Base-by-base conservation (phyloP, 2,329 filamentous ascomycete species). In the Colletotrichum sp. region DNA sequence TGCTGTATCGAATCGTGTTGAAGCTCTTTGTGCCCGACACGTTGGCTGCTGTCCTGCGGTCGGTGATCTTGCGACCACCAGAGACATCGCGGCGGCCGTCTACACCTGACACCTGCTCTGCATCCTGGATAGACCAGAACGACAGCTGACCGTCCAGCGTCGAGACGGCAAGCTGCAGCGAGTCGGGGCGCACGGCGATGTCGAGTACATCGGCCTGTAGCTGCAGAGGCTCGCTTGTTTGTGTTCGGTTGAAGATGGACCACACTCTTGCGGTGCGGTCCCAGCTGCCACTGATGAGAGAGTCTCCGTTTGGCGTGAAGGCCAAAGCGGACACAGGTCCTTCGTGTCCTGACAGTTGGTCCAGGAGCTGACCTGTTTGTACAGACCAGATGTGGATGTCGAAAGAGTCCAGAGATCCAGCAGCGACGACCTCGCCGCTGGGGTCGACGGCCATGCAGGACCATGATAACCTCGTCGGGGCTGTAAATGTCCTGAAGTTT, bases 311-410 rank as follows among this genome's bases (percentile, higher is more conserved):
- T 1, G 96, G 95, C 2, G 96, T 93, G 82, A 99, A 99, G 4
- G 95, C 92, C 30, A 99, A 87, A 3, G 95, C 93, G 7, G 96
- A 97, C 2, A 99, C 94, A 0, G 97, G 97, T 0, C 96, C 97
- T 86, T 99, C 96, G 80, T 99, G 97, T 2, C 97, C 98, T 8
- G 96, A 91, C 28, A 99, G 89, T 79, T 94, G 94, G 83, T 99
- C 97, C 8, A 99, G 92, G 21, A 99, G 89, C 84, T 99, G 97
- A 4, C 97, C 97, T 1, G 96, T 99, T 83, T 99, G 97, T 6
- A 99, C 98, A 7, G 95, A 98, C 97, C 97, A 99, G 77, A 99
- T 95, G 85, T 99, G 96, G 68, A 99, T 95, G 82, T 99, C 96
- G 79, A 98, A 99, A 6, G 96, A 98, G 84, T 99, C 97, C 18